Percentiles rank a stretch among this genome's conserved stretches.
phyloP scores from a whole-genome alignment of 139 green algal genomes.

The Volvox africanus region DNA sequence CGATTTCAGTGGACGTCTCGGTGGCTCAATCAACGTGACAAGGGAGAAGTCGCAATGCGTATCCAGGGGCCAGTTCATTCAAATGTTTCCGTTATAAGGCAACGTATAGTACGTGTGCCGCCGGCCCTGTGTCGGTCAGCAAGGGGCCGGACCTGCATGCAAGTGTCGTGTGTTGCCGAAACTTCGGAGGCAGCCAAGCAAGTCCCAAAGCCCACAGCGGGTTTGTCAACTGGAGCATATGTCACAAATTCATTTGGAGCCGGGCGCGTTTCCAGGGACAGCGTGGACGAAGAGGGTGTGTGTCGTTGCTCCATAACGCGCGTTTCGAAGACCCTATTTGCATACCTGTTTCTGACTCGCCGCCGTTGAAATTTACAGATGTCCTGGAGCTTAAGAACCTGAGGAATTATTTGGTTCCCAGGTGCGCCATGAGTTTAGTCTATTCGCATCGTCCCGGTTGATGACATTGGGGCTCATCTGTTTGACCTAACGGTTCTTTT shows the following conservation, averaged over 20 bases:
- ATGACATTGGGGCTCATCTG: background rate
- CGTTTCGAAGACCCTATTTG: background rate
- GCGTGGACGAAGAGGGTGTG: background rate
- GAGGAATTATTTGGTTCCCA: conserved; percentile 43
- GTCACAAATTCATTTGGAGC: conserved; percentile 20
- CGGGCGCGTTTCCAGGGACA: background rate
- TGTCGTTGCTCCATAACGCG: background rate
- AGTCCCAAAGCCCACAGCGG: background rate
- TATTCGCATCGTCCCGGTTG: background rate
- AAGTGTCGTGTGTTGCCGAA: conserved; percentile 27
- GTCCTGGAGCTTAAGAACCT: conserved; percentile 44
- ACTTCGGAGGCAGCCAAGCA: background rate
- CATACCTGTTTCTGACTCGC: background rate
- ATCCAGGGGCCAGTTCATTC: background rate
- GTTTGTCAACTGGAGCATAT: background rate
- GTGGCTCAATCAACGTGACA: conserved; percentile 25
- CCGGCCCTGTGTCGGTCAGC: background rate
- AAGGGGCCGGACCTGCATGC: background rate
- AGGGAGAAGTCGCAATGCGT: background rate
- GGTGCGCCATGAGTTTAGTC: conserved; percentile 5
- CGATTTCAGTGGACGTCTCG: background rate
- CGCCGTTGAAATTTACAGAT: conserved; percentile 6
- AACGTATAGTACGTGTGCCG: background rate
- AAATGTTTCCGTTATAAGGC: background rate
- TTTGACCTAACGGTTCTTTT: background rate